Conservation (phyloP, 306 rosid genomes). For the Carpinus viminea region DNA sequence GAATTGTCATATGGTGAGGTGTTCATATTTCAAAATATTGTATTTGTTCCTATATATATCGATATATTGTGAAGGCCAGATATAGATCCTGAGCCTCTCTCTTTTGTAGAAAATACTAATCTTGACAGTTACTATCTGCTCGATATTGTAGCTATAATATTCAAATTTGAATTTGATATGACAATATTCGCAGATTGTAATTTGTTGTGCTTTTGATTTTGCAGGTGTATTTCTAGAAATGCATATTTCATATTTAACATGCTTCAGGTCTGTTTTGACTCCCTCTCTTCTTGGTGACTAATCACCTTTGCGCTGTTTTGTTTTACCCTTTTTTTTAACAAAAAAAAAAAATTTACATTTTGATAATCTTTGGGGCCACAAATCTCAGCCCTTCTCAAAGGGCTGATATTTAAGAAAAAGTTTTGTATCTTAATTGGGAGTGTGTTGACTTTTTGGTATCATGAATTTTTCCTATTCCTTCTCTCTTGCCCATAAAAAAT, state of each 20-base stretch:
- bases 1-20: too few species aligned
- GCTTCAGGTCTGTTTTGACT: conserved; percentile 75
- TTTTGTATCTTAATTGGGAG: not conserved
- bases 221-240: conserved; percentile 87
- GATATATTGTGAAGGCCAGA: too few species aligned
- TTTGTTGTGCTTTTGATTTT: conserved; percentile 29
- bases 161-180: not conserved
- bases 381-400: too few species aligned
- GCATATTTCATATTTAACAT: conserved; percentile 81
- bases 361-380: not conserved
- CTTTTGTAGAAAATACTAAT: too few species aligned
- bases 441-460: not conserved
- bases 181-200: conserved; percentile 22
- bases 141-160: not conserved
- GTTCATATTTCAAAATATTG: too few species aligned
- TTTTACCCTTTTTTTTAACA: not conserved
- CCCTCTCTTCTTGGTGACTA: conserved; percentile 2
- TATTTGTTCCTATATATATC: too few species aligned
- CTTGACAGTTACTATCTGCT: not conserved
- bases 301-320: conserved; percentile 12
- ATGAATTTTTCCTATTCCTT: not conserved
- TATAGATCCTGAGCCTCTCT: too few species aligned
- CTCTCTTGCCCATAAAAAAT: not conserved
- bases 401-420: too few species aligned
- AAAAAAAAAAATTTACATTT: not conserved